A percentile compares a stretch with the other conserved stretches of the same genome.
Conservation (phyloP, 768 basidiomycete genomes). For the Naganishia kalamii region DNA sequence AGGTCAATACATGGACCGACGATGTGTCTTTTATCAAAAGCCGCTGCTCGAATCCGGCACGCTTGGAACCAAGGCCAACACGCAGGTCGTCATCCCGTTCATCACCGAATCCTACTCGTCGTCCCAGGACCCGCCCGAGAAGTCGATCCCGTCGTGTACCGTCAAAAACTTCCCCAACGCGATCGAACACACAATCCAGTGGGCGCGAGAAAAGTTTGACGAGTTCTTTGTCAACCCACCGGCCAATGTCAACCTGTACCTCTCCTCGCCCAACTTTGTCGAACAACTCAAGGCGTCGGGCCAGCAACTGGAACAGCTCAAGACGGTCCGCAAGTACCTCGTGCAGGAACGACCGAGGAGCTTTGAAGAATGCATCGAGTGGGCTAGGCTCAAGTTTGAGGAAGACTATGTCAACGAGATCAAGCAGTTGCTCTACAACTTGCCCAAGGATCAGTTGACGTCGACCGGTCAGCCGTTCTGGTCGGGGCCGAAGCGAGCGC, state of each 20-base stretch:
- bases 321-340: constrained; percentile 79
- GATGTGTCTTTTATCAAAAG: constrained; percentile 93
- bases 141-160: constrained; percentile 91
- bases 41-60: constrained; percentile 95
- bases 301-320: constrained; percentile 80
- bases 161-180: constrained; percentile 99
- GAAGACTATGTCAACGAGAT: constrained; percentile 88
- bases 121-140: constrained; percentile 98
- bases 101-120: constrained; percentile 94
- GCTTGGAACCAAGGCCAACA: constrained; percentile 95
- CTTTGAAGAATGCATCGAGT: constrained; percentile 93
- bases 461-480: constrained; percentile 94
- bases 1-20: constrained; percentile 97
- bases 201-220: constrained; percentile 90
- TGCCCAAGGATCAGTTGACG: constrained; percentile 89
- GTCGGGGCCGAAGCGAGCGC: constrained; percentile 97
- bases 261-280: constrained; percentile 91
- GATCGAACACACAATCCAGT: constrained; percentile 97
- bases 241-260: constrained; percentile 89
- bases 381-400: constrained; percentile 95
- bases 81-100: constrained; percentile 88
- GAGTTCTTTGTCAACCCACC: constrained; percentile 87
- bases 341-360: constrained; percentile 88
- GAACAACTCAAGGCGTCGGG: constrained; percentile 87
- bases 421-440: constrained; percentile 80